These are phyloP conservation scores for Trametes cubensis DNA, from an alignment of 768 basidiomycete genomes.

Conservation along the genomic window DNA sequence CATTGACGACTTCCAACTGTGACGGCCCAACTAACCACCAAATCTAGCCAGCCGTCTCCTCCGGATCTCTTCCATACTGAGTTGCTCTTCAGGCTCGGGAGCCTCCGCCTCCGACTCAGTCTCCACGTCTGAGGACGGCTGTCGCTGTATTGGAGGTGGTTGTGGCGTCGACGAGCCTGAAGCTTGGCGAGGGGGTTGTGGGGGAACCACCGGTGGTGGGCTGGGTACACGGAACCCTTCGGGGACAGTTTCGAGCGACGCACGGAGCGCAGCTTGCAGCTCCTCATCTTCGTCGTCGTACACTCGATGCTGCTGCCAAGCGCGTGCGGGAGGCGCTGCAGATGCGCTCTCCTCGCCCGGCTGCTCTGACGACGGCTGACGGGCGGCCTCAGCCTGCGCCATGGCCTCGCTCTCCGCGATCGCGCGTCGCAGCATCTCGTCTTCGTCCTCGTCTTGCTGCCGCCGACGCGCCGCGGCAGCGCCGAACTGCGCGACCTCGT, in stretches of 20 bases:
- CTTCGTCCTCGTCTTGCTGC: constrained; percentile 50
- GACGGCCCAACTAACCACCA: constrained; percentile 40
- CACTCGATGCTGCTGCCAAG: constrained; percentile 42
- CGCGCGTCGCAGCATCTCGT: constrained; percentile 55
- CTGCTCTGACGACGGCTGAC: constrained; percentile 26
- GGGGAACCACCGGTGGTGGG: constrained; percentile 24
- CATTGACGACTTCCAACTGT: neutral
- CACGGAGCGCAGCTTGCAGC: constrained; percentile 84
- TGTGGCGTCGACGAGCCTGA: neutral
- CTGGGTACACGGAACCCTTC: constrained; percentile 46
- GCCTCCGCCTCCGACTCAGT: constrained; percentile 35
- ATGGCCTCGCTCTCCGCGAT: constrained; percentile 62
- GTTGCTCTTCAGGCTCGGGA: constrained; percentile 36
- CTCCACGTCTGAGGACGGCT: constrained; percentile 38
- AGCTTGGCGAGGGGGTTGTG: neutral
- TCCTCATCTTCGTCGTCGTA: constrained; percentile 89
- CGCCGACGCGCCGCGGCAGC: constrained; percentile 20
- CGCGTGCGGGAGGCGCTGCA: constrained; percentile 14
- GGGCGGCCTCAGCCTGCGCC: constrained; percentile 35
- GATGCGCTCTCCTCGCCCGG: constrained; percentile 17
- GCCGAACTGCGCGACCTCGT: constrained; percentile 35
- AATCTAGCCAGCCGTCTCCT: constrained; percentile 66
- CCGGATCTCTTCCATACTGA: constrained; percentile 68
- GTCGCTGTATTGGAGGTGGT: constrained; percentile 13
- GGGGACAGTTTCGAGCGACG: constrained; percentile 72